phyloP scores from a whole-genome alignment of 2,329 filamentous ascomycete species.

The Zymoseptoria crescenta region DNA sequence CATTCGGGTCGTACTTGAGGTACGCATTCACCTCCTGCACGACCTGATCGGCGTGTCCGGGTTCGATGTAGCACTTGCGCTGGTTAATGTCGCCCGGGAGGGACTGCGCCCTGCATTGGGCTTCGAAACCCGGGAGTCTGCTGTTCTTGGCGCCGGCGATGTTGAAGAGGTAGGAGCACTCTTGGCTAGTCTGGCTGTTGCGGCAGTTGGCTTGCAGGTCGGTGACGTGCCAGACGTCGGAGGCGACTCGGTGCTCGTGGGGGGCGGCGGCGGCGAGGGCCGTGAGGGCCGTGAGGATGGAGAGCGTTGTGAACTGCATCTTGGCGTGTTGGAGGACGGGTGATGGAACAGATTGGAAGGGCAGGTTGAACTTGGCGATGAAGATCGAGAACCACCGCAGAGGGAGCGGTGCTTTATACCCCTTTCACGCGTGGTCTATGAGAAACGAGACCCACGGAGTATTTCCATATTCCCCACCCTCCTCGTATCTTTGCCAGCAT shows the following conservation, averaged over 20 bases:
- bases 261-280: neutral
- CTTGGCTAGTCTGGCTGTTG: neutral
- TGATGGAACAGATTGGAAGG: neutral
- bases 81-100: neutral
- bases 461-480: neutral
- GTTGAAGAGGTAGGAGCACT: neutral
- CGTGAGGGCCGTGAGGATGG: neutral
- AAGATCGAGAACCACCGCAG: neutral
- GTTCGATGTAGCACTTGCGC: neutral
- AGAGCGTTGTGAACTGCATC: neutral
- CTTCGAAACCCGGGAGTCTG: neutral
- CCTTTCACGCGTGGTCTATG: neutral
- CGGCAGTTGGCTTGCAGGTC: neutral
- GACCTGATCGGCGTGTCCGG: neutral
- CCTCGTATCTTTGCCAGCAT: neutral
- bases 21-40: neutral
- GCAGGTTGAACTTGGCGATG: neutral
- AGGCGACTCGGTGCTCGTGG: too few relatives aligned
- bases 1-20: neutral
- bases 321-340: neutral
- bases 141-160: neutral
- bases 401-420: neutral
- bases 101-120: neutral
- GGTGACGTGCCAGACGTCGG: neutral
- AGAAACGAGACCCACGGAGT: neutral